Base-by-base conservation (phyloP, 2,329 filamentous ascomycete species). In the Alternaria alternata region DNA sequence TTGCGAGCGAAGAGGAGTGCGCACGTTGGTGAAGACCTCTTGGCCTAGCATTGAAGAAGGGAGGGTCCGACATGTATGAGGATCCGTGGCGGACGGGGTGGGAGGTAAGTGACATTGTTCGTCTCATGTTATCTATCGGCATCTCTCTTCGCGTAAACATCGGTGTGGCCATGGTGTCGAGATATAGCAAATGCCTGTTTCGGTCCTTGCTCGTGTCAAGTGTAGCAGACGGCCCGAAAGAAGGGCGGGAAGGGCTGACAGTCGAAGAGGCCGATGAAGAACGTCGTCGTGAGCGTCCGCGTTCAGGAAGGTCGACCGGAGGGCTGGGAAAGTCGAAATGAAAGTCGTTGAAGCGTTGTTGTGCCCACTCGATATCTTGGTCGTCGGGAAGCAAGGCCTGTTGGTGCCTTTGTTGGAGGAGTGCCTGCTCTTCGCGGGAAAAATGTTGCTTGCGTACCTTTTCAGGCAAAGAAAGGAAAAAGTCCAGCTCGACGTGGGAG, bases 391-490 rank as follows among this genome's bases (percentile, higher is more conserved):
- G 59, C 62, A 56, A 47, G 41, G 63, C 61, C 54, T 67, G 68
- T 43, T 68, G 59, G 61, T 68, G 65, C 67, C 66, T 61, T 63
- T 47, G 61, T 41, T 85, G 85, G 57, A 90, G 81, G 59, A 88
- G 78, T 43, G 86, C 80, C 68, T 90, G 90, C 78, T 95, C 91
- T 76, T 93, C 89, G 49, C 82, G 83, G 24, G 89, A 89, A 75
- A 93, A 90, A 63, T 91, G 87, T 65, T 86, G 87, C 65, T 87
- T 86, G 72, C 88, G 88, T 64, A 93, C 85, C 77, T 92, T 93
- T 63, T 91, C 87, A 20, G 92, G 91, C 42, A 93, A 82, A 22
- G 84, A 87, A 54, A 89, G 82, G 75, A 89, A 93, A 82, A 91
- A 92, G 64, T 86, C 83, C 55, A 86, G 86, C 68, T 91, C 88